Evolutionary conservation across 371 early-diverging fungal species (phyloP), one percentile per base, ranked within the genome.

Genomic region (Circinella umbellata): DNA sequence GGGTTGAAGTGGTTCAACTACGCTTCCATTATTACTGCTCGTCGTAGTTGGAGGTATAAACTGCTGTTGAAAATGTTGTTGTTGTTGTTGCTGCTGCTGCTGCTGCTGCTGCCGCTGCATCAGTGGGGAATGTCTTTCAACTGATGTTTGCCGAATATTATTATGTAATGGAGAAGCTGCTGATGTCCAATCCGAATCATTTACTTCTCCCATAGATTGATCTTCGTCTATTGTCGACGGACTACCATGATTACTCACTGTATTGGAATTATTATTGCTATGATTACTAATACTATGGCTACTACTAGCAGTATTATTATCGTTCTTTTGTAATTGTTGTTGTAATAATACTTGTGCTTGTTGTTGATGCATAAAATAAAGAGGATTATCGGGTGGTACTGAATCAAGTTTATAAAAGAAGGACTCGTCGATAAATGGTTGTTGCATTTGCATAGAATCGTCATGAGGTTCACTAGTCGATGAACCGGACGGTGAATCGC

Each of bases 381-480:
- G 67, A 3, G 75, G 75, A 61, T 78, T 76, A 35, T 82, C 76
- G 38, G 73, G 71, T 4, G 73, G 53, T 18, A 82, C 59, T 49
- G 80, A 80, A 49, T 77, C 83, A 51, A 82, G 73, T 53, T 76
- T 77, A 63, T 78, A 75, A 34, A 82, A 77, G 49, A 77, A 80
- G 1, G 73, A 72, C 39, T 72, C 76, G 70, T 82, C 76, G 49
- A 82, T 76, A 49, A 77, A 74, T 7, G 76, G 61, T 61, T 76
- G 77, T 60, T 73, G 76, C 34, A 76, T 59, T 48, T 73, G 68
- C 63, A 69, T 67, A 4, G 69, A 66, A 36, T 73, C 73, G 73
- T 73, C 73, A 49, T 73, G 73, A 35, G 73, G 73, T 63, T 73
- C 73, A 61, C 71, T 70, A 13, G 71, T 69, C 14, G 71, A 68